These are phyloP conservation scores for Macrophomina tecta DNA, from an alignment of 2,329 filamentous ascomycete species.

Conservation along the genomic window DNA sequence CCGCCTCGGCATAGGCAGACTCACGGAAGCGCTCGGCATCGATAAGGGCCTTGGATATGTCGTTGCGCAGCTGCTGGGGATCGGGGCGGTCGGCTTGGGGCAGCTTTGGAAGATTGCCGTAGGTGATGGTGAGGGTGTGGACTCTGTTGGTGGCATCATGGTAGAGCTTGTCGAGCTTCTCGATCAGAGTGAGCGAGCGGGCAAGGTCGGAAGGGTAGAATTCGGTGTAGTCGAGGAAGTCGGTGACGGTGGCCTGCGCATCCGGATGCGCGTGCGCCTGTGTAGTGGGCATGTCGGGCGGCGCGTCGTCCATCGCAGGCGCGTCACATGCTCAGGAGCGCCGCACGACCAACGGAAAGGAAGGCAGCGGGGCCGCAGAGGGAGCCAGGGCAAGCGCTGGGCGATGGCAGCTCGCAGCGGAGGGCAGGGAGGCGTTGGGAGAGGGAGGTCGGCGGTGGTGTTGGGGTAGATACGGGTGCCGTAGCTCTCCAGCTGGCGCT, in stretches of 20 bases:
- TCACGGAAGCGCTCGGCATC: conserved; percentile 62
- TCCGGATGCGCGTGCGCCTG: conserved; percentile 64
- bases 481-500: background rate
- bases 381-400: background rate
- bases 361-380: background rate
- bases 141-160: conserved; percentile 50
- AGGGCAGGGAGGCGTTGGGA: background rate
- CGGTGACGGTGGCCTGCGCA: conserved; percentile 69
- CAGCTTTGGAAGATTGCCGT: conserved; percentile 58
- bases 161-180: conserved; percentile 55
- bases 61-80: conserved; percentile 57
- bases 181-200: conserved; percentile 67
- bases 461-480: background rate
- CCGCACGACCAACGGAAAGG: background rate
- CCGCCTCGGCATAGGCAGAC: conserved; percentile 62
- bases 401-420: background rate
- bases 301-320: conserved; percentile 26
- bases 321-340: conserved; percentile 11
- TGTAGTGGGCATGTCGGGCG: conserved; percentile 36
- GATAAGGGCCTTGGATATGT: conserved; percentile 63
- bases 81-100: conserved; percentile 57
- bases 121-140: conserved; percentile 55
- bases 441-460: no score
- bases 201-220: conserved; percentile 70
- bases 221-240: conserved; percentile 73